phyloP scores from a whole-genome alignment of 148 eudicot genomes.

The Chenopodium berlandieri region DNA sequence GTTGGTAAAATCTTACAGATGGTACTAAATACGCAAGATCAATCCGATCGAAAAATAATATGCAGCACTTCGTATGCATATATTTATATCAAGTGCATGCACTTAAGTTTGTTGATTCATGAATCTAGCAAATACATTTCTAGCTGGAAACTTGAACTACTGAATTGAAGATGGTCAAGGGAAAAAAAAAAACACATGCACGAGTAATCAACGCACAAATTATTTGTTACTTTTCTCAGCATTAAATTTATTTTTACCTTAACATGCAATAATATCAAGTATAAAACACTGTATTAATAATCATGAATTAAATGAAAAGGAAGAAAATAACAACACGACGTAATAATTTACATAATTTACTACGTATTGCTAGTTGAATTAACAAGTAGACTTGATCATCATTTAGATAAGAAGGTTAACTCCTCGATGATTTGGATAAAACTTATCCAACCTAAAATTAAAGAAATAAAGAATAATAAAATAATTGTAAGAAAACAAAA shows the following conservation, averaged over 20 bases:
- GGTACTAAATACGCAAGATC: too few species aligned
- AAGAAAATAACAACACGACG: neutral
- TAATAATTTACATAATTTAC: conserved; percentile 3
- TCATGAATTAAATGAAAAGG: neutral
- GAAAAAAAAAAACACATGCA: neutral
- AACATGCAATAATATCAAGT: neutral
- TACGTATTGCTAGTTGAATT: conserved; percentile 2
- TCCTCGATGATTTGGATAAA: conserved; percentile 1
- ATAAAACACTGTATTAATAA: neutral
- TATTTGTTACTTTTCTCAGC: neutral
- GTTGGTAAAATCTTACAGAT: too few species aligned
- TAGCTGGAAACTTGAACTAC: neutral
- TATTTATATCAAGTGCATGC: neutral
- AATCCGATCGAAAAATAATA: too few species aligned
- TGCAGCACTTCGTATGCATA: too few species aligned
- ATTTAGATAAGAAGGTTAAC: conserved; percentile 19
- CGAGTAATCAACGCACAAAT: neutral
- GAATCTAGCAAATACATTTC: neutral
- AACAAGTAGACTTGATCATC: neutral
- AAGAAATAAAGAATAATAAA: too few species aligned
- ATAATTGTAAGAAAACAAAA: neutral
- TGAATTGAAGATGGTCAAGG: neutral
- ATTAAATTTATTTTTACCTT: neutral
- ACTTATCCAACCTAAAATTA: conserved; percentile 19
- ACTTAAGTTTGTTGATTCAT: neutral